A percentile compares a stretch with the other conserved stretches of the same genome.
phyloP scores from a whole-genome alignment of 2,329 filamentous ascomycete genomes.

The Blastomyces parvus region DNA sequence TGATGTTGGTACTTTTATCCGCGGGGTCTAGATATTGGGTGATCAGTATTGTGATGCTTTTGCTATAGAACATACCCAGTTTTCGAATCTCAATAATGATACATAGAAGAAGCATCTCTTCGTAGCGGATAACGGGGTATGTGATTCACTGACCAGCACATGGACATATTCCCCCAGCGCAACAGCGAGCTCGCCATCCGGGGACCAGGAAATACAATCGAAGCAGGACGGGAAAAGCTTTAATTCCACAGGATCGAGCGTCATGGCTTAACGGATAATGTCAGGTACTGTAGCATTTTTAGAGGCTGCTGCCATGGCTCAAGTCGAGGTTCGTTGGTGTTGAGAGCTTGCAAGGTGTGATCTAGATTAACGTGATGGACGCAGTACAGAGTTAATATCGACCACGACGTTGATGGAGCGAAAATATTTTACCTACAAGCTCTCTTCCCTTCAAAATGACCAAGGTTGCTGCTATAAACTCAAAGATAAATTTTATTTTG shows the following conservation, averaged over 20 bases:
- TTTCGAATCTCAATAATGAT: background rate
- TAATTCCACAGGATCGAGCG: conserved; percentile 29
- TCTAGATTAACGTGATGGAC: too few species aligned
- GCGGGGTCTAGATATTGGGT: conserved; percentile 23
- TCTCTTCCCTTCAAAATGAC: too few species aligned
- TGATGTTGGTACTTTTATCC: conserved; percentile 16
- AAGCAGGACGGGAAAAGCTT: conserved; percentile 43
- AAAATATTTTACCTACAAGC: too few species aligned
- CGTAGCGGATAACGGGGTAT: background rate
- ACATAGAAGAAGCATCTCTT: background rate
- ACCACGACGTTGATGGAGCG: too few species aligned
- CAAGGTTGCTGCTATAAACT: too few species aligned
- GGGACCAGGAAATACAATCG: conserved; percentile 50
- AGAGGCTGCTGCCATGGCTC: background rate
- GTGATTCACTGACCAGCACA: conserved; percentile 35
- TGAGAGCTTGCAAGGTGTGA: background rate
- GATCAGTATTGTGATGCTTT: conserved; percentile 11
- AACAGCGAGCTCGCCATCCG: conserved; percentile 49
- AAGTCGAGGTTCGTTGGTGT: background rate
- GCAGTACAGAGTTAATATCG: too few species aligned
- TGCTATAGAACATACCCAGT: background rate
- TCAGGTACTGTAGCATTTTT: background rate
- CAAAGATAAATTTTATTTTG: too few species aligned
- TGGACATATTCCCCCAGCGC: conserved; percentile 48
- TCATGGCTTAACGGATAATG: conserved; percentile 9